Base-by-base conservation (phyloP, 2,329 filamentous ascomycete genomes). In the Verticillium albo-atrum region DNA sequence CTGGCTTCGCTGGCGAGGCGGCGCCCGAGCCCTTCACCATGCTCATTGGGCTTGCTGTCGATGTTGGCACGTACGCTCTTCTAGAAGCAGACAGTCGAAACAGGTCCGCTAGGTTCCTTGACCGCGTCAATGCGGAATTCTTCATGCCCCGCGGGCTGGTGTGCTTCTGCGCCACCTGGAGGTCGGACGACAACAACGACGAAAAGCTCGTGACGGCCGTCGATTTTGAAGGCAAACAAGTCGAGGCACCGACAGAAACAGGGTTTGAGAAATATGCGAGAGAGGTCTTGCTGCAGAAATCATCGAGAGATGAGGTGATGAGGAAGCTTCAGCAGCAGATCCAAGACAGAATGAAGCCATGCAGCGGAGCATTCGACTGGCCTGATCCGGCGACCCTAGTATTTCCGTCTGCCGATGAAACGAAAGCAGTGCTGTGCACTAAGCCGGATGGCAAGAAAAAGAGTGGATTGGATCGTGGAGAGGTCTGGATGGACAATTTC, bases 81-180 rank as follows among this genome's bases (percentile, higher is more conserved):
- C 74, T 76, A 58, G 75, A 79, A 56, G 68, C 74, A 0, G 71
- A 77, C 30, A 72, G 70, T 10, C 73, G 74, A 20, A 70, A 72
- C 64, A 71, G 75, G 50, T 76, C 79, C 0, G 86, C 85, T 64
- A 71, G 67, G 0, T 87, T 84, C 66, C 75, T 88, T 17, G 78
- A 85, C 63, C 70, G 74, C 35, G 76, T 85, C 64, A 88, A 87
- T 65, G 73, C 78, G 9, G 74, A 81, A 3, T 78, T 85, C 60
- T 88, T 88, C 68, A 77, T 75, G 54, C 84, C 85, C 0, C 77
- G 77, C 2, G 84, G 84, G 0, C 74, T 87, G 0, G 82, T 79
- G 14, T 70, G 67, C 3, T 47, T 74, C 23, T 74, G 88, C 37
- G 78, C 87, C 71, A 80, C 80, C 1, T 85, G 75, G 72, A 79